Evolutionary conservation across 495 filamentous ascomycete genomes (phyloP).

Genomic region (Tetracladium marchalianum): DNA sequence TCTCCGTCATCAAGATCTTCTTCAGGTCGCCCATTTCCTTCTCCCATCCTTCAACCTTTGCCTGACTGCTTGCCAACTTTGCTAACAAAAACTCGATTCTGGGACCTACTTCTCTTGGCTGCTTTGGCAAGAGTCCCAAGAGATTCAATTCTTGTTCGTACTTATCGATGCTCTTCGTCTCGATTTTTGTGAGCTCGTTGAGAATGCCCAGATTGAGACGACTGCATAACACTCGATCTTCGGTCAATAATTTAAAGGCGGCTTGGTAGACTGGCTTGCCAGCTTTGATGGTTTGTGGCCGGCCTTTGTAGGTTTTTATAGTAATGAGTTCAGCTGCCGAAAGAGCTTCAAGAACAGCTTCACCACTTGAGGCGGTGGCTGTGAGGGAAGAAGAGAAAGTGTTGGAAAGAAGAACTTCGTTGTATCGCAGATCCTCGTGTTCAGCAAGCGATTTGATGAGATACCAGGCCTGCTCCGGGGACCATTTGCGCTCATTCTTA

Average conservation of each 20-base stretch:
- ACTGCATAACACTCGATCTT: slow-evolving; percentile 62
- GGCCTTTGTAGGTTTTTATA: slow-evolving; percentile 60
- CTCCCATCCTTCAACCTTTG: slow-evolving; percentile 68
- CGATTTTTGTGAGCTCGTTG: slow-evolving; percentile 54
- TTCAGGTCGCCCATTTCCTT: slow-evolving; percentile 59
- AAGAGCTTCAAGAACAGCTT: slow-evolving; percentile 64
- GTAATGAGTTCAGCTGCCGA: slow-evolving; percentile 84
- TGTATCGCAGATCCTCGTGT: slow-evolving; percentile 59
- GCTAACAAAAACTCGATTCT: slow-evolving; percentile 60
- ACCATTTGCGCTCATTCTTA: slow-evolving; percentile 53
- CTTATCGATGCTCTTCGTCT: slow-evolving; percentile 67
- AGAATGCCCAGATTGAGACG: slow-evolving; percentile 67
- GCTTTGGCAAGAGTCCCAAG: slow-evolving; percentile 47
- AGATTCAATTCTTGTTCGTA: slow-evolving; percentile 67
- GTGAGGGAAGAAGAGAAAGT: slow-evolving; percentile 51
- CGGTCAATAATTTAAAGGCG: slow-evolving; percentile 60
- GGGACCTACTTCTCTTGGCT: slow-evolving; percentile 49
- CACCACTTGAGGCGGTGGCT: slow-evolving; percentile 37
- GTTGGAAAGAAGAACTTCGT: slow-evolving; percentile 66
- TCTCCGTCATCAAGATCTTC: slow-evolving; percentile 32
- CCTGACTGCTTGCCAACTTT: slow-evolving; percentile 64
- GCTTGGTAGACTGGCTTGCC: slow-evolving; percentile 83
- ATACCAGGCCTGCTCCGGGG: slow-evolving; percentile 78
- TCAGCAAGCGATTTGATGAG: slow-evolving; percentile 64
- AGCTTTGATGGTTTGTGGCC: slow-evolving; percentile 64